Evolutionary conservation across 2,329 filamentous ascomycete genomes (phyloP), one percentile per base, ranked within the genome.

Genomic region (Ophiocordyceps camponoti-floridani): DNA sequence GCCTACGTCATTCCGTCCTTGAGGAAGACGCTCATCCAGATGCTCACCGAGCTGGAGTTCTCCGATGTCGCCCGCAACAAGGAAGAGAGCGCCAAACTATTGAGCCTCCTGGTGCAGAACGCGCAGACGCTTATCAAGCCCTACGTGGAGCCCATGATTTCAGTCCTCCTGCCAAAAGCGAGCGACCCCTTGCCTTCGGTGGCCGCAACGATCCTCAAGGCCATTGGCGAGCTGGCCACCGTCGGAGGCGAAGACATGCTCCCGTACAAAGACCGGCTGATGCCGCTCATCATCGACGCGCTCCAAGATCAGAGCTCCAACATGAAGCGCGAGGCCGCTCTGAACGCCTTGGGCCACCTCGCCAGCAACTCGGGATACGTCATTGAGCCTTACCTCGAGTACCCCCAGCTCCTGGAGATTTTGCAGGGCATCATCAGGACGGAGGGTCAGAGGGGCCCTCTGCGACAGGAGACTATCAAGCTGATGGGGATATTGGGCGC

Each of bases 311-410:
- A 96, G 53, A 87, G 86, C 51, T 94, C 89, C 4, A 81, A 85
- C 42, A 72, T 79, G 41, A 96, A 96, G 63, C 79, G 91, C 45
- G 88, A 94, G 60, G 85, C 93, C 6, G 89, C 91, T 3, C 69
- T 98, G 30, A 84, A 84, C 51, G 91, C 91, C 0, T 71, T 98
- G 1, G 89, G 89, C 18, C 88, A 96, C 58, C 68, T 98, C 45
- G 87, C 91, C 6, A 94, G 87, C 56, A 96, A 94, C 61, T 91
- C 88, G 12, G 91, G 93, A 52, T 98, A 98, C 63, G 93, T 98
- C 44, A 96, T 98, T 48, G 79, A 88, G 46, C 93, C 93, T 0
- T 98, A 98, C 55, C 72, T 89, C 42, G 88, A 98, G 48, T 94
- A 96, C 54, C 91, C 93, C 0, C 82, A 95, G 57, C 74, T 98